phyloP scores from a whole-genome alignment of 345 rosid species.

The Microcos paniculata region DNA sequence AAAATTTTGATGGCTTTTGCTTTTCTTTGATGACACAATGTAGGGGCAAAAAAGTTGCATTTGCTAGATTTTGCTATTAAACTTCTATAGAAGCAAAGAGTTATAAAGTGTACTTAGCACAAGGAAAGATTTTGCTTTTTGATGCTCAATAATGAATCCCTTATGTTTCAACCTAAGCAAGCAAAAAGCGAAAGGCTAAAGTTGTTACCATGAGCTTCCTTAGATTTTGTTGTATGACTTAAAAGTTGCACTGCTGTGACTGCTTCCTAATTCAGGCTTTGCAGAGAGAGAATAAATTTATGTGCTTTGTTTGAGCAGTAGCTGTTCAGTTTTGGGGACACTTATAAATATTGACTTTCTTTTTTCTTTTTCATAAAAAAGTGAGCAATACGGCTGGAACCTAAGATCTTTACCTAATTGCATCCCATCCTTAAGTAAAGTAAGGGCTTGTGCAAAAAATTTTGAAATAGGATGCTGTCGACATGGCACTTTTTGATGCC shows the following conservation, averaged over 20 bases:
- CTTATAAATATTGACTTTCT: background rate
- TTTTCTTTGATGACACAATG: background rate
- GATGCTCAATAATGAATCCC: background rate
- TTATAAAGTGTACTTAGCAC: background rate
- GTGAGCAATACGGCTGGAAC: background rate
- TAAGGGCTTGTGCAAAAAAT: background rate
- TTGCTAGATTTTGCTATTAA: background rate
- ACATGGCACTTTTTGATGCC: background rate
- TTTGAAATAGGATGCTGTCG: background rate
- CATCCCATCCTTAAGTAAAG: background rate
- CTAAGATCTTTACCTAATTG: background rate
- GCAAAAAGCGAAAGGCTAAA: background rate
- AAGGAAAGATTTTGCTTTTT: background rate
- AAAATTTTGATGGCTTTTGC: background rate
- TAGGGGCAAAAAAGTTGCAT: background rate
- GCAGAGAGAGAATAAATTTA: background rate
- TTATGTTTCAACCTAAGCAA: background rate
- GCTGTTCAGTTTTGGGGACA: background rate
- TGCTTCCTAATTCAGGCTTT: background rate
- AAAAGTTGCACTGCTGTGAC: background rate
- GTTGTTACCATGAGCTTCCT: background rate
- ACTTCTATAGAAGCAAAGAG: background rate
- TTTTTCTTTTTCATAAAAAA: background rate
- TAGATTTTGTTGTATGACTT: background rate
- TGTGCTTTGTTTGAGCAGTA: background rate